Evolutionary conservation across 2,329 filamentous ascomycete species (phyloP).

Genomic region (Neoarthrinium moseri): DNA sequence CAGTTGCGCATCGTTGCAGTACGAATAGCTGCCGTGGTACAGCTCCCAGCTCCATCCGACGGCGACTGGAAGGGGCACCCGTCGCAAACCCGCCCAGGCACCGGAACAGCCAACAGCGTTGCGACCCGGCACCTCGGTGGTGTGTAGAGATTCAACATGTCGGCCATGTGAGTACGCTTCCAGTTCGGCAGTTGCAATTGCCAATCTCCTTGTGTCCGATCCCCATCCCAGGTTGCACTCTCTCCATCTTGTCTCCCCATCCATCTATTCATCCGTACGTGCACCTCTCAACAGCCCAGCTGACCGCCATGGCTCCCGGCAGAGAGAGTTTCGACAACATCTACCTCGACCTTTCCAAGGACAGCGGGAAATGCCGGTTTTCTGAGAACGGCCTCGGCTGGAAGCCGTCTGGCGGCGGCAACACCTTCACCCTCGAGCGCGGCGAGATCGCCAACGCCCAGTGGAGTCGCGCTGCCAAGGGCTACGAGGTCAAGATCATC

Average conservation of each 20-base stretch:
- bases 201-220: background rate
- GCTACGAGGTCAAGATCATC: constrained; percentile 90
- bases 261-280: background rate
- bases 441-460: constrained; percentile 83
- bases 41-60: too few relatives aligned
- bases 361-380: constrained; percentile 89
- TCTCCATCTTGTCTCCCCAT: background rate
- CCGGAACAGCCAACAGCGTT: too few relatives aligned
- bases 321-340: constrained; percentile 97
- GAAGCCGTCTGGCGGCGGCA: constrained; percentile 84
- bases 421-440: constrained; percentile 90
- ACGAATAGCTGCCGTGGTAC: too few relatives aligned
- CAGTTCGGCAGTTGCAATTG: background rate
- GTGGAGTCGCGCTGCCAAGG: constrained; percentile 91
- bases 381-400: constrained; percentile 93
- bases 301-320: constrained; percentile 3
- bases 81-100: too few relatives aligned
- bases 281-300: constrained; percentile 11
- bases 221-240: background rate
- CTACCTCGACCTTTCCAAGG: constrained; percentile 91
- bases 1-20: too few relatives aligned
- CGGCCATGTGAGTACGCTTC: constrained; percentile 25
- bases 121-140: too few relatives aligned
- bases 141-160: constrained; percentile 20
- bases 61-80: too few relatives aligned